Evolutionary conservation across 192 early-diverging fungal species (phyloP).

Genomic region (Coemansia sp.): DNA sequence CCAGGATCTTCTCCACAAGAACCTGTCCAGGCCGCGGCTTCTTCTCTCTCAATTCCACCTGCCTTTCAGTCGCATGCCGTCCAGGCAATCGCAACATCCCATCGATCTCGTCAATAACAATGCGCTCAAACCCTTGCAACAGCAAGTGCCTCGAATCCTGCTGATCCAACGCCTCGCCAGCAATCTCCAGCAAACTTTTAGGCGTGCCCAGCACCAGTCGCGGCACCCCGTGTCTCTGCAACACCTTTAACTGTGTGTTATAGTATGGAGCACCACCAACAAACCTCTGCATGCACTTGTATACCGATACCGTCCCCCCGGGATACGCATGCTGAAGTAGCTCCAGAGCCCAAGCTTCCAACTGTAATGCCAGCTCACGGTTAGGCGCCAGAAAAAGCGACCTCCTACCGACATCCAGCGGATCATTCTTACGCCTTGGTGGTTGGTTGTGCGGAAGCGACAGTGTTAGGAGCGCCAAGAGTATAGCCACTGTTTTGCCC

Average conservation of each 20-base stretch:
- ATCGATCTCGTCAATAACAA: constrained; percentile 48
- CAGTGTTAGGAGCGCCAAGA: constrained; percentile 8
- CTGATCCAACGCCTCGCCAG: too few species aligned
- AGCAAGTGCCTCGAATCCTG: not conserved
- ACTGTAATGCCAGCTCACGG: constrained; percentile 42
- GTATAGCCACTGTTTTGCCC: constrained; percentile 26
- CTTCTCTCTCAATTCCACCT: constrained; percentile 8
- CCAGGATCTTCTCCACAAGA: constrained; percentile 29
- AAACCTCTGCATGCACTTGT: constrained; percentile 22
- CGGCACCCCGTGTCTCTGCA: constrained; percentile 31
- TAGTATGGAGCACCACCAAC: constrained; percentile 24
- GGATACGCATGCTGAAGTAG: constrained; percentile 19
- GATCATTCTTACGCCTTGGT: too few species aligned
- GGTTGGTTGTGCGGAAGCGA: constrained; percentile 9
- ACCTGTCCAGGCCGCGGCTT: constrained; percentile 36
- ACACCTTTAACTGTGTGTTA: constrained; percentile 1
- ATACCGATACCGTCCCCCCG: not conserved
- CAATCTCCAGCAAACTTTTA: constrained; percentile 11
- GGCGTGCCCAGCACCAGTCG: constrained; percentile 27
- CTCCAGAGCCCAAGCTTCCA: constrained; percentile 14
- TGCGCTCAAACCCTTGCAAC: constrained; percentile 16
- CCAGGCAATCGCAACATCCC: constrained; percentile 25
- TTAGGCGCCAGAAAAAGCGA: constrained; percentile 26
- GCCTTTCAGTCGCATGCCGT: constrained; percentile 10
- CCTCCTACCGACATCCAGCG: not conserved